These are phyloP conservation scores for Trametes cingulata DNA, from an alignment of 768 basidiomycete genomes.

Conservation along the genomic window DNA sequence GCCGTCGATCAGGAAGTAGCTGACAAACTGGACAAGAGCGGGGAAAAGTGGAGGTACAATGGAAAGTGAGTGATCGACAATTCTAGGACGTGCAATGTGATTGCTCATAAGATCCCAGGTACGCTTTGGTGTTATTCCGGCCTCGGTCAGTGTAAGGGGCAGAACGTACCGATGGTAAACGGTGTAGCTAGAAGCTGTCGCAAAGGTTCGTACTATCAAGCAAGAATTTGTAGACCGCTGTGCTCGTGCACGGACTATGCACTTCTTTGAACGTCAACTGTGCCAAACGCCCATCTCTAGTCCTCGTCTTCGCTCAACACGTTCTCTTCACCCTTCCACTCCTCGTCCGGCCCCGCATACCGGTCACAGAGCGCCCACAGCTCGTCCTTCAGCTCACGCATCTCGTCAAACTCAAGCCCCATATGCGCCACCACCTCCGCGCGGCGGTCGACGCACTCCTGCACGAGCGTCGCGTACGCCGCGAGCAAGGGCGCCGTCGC, in stretches of 20 bases:
- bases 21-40: constrained; percentile 63
- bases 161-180: not conserved
- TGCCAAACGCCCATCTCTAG: not conserved
- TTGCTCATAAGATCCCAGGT: constrained; percentile 11
- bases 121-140: constrained; percentile 31
- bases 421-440: constrained; percentile 36
- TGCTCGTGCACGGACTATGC: no score
- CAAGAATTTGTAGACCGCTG: no score
- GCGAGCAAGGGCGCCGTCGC: constrained; percentile 45
- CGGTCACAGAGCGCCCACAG: constrained; percentile 61
- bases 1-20: constrained; percentile 72
- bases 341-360: constrained; percentile 37
- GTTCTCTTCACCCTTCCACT: constrained; percentile 27
- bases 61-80: constrained; percentile 59
- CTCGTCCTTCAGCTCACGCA: constrained; percentile 55
- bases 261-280: no score
- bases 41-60: constrained; percentile 74
- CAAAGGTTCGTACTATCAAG: no score
- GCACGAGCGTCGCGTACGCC: constrained; percentile 53
- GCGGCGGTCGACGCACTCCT: constrained; percentile 43
- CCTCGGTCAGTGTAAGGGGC: constrained; percentile 12
- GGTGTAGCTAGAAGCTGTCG: no score
- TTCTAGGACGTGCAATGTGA: no score
- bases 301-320: constrained; percentile 32
- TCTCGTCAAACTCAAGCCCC: constrained; percentile 54